These are phyloP conservation scores for Agrostemma githago DNA, from an alignment of 148 eudicot species.

Conservation along the genomic window DNA sequence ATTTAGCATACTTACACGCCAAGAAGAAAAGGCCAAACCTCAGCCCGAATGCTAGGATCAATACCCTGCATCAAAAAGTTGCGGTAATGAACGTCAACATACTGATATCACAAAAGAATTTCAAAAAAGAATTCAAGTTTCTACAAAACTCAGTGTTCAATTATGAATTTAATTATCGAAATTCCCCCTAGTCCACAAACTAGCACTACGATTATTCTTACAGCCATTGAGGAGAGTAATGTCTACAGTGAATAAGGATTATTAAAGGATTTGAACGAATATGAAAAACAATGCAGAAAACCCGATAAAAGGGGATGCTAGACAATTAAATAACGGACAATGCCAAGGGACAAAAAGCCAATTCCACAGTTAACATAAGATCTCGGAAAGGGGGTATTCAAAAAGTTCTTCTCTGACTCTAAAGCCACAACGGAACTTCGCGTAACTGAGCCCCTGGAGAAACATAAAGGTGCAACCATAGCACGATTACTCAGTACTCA, in stretches of 20 bases:
- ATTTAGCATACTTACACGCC: slow-evolving; percentile 70
- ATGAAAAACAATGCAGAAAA: not conserved
- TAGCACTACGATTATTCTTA: not conserved
- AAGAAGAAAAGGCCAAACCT: slow-evolving; percentile 99
- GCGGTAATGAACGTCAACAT: slow-evolving; percentile 1
- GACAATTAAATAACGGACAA: not conserved
- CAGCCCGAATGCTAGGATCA: slow-evolving; percentile 83
- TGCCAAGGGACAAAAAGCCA: not conserved
- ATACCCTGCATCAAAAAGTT: slow-evolving; percentile 56
- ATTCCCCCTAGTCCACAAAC: not conserved
- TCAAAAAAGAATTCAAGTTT: slow-evolving; percentile 14
- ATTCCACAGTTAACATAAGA: not conserved
- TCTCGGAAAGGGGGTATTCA: not conserved
- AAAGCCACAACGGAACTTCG: not conserved
- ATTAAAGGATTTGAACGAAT: too few species aligned
- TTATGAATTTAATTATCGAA: not conserved
- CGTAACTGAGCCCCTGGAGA: not conserved
- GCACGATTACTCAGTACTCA: not conserved
- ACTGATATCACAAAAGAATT: not conserved
- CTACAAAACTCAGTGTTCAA: not conserved
- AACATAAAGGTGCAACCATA: not conserved
- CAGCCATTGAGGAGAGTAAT: not conserved
- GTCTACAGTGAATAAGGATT: not conserved
- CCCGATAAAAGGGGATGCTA: not conserved
- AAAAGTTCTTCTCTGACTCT: not conserved